phyloP scores from a whole-genome alignment of 768 basidiomycete species.

The Pholiota microspora region DNA sequence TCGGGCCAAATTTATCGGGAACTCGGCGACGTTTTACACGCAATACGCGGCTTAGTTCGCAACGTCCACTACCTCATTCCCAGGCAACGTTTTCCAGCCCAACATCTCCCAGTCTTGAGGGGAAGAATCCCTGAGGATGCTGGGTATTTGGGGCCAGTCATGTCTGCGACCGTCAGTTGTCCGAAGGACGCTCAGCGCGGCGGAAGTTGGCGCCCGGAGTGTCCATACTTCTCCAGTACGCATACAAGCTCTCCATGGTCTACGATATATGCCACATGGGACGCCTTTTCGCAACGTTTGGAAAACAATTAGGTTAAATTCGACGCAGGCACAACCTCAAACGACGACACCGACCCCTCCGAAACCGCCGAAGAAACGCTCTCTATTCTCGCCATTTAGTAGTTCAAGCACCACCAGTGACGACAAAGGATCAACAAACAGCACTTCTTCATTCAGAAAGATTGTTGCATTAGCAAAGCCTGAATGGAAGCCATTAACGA shows the following conservation, averaged over 20 bases:
- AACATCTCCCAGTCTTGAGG: neutral
- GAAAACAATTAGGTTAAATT: slow-evolving; percentile 17
- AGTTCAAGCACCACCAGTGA: slow-evolving; percentile 8
- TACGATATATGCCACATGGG: neutral
- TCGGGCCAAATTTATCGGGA: neutral
- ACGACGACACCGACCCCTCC: slow-evolving; percentile 3
- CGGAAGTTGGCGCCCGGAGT: slow-evolving; percentile 11
- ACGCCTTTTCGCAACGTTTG: neutral
- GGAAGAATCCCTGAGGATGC: slow-evolving; percentile 16
- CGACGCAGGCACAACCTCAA: slow-evolving; percentile 12
- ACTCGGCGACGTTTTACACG: slow-evolving; percentile 2
- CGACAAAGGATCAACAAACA: slow-evolving; percentile 31
- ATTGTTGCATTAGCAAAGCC: slow-evolving; percentile 78
- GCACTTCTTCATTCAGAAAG: slow-evolving; percentile 65
- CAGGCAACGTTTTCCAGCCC: neutral
- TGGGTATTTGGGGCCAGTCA: slow-evolving; percentile 26
- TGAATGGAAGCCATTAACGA: slow-evolving; percentile 71
- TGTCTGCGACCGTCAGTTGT: slow-evolving; percentile 16
- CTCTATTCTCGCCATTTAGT: slow-evolving; percentile 17
- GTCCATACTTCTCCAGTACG: slow-evolving; percentile 9
- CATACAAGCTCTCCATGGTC: neutral
- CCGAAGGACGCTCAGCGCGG: slow-evolving; percentile 2
- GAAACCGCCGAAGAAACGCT: slow-evolving; percentile 10
- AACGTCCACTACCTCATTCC: slow-evolving; percentile 1
- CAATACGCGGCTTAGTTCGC: slow-evolving; percentile 2